These are phyloP conservation scores for Heracleum sosnowskyi DNA, from an alignment of 129 eudicot species.

Conservation along the genomic window DNA sequence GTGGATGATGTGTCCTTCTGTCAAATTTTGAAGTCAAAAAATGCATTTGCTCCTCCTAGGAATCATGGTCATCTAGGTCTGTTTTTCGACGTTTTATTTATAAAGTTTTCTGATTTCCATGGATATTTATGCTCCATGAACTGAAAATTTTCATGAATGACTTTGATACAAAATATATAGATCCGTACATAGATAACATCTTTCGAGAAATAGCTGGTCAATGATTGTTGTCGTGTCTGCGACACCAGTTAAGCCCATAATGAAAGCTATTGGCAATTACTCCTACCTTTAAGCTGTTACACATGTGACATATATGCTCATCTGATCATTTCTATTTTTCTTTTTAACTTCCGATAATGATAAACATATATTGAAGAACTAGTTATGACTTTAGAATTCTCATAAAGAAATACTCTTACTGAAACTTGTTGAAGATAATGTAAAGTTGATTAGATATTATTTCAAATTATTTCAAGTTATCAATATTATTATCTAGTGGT, in stretches of 20 bases:
- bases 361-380: background rate
- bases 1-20: constrained; percentile 30
- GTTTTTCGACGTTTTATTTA: background rate
- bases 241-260: background rate
- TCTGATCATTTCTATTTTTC: background rate
- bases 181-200: background rate
- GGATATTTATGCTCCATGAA: background rate
- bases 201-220: background rate
- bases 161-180: background rate
- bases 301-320: background rate
- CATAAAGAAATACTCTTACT: background rate
- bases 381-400: background rate
- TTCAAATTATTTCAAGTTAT: no score
- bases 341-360: background rate
- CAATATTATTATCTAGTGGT: no score
- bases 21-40: constrained; percentile 26
- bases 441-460: no score
- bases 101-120: background rate
- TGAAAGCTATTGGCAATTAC: background rate
- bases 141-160: background rate
- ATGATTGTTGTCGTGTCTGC: background rate
- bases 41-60: constrained; percentile 15
- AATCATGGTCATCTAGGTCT: constrained; percentile 28
- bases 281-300: background rate
- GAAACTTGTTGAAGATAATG: background rate